Evolutionary conservation across 2,329 filamentous ascomycete genomes (phyloP), one percentile per base, ranked within the genome.

Genomic region (Huntiella omanensis): DNA sequence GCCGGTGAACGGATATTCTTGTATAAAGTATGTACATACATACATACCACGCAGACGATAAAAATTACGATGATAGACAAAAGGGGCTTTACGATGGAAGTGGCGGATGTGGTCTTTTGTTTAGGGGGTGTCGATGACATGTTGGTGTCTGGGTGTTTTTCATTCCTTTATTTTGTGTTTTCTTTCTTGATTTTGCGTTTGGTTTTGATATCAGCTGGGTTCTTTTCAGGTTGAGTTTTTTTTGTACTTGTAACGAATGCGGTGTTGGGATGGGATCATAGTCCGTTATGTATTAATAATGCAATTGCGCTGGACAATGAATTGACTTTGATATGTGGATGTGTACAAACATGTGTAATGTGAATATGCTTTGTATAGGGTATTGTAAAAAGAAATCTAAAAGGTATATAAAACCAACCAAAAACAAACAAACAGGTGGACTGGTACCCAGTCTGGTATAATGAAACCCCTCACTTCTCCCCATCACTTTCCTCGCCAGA

Each of bases 1-100:
- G 67, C 47, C 55, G 58, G 37, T 55, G n/a, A 38, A 32, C 28
- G 17, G 12, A n/a, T 2, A 45, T 22, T 13, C 33, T 2, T 2
- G 4, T 22, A 19, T 11, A 41, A 36, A 42, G 17, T 17, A 17
- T 17, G 16, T 17, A 17, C 17, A 17, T n/a, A 16, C 16, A 3
- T 16, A 16, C 3, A 3, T 19, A 19, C 17, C 40, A 49, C 15
- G 45, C 4, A 16, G 8, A 28, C 11, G 15, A 19, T n/a, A 3
- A 36, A 37, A 38, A 22, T 13, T 37, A 37, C 12, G 15, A 40
- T 17, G 22, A 22, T 10, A 17, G 15, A 22, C 8, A 5, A 40
- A 40, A 40, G 12, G 15, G 19, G 37, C 15, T 40, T 12, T 12
- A 16, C 16, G 11, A 15, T 15, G 11, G 16, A 40, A 16, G 22